Base-by-base conservation (phyloP, 345 rosid species). In the Pseudoturritis turrita region DNA sequence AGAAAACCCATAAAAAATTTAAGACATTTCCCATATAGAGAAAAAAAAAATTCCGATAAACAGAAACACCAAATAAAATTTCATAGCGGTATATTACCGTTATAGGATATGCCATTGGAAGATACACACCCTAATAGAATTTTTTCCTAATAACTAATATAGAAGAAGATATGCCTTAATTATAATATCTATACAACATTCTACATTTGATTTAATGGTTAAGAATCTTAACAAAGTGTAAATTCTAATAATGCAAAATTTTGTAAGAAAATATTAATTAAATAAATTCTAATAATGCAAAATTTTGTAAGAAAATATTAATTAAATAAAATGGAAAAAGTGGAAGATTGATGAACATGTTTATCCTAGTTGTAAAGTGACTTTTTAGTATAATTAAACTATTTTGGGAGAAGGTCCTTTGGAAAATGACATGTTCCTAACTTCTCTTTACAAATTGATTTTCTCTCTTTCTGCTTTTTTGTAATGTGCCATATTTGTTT, bases 381-480 rank as follows among this genome's bases (percentile, higher is more conserved):
- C 35, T 49, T 56, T 73, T 11, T 40, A 50, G 40, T 51, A 50
- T 54, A 75, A 35, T 36, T 14, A 62, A n/a, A 62, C 52, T 62
- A 64, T 72, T 63, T 72, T 23, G 47, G 28, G 22, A 78, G 62
- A 46, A 57, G 36, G 68, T 62, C 7, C 31, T 50, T 62, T 10
- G 26, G 89, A 86, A 74, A 82, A 81, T 68, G 95, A 86, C 89
- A 23, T 33, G 8, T 88, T 83, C 89, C 89, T 78, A 88, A 81
- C 81, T 25, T 52, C 40, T 57, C 54, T 78, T 71, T 70, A 70
- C 84, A 78, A 70, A 66, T 23, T 76, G 59, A 62, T 65, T 62
- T 78, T 53, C 66, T 40, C 50, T 51, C 76, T 39, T 74, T 44
- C 5, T 68, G 51, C 74, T 46, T 70, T n/a, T 75, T 74, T 58